Percentiles rank a stretch among this genome's conserved stretches.
phyloP scores from a whole-genome alignment of 2,329 filamentous ascomycete species.

The Apiospora phragmitis region DNA sequence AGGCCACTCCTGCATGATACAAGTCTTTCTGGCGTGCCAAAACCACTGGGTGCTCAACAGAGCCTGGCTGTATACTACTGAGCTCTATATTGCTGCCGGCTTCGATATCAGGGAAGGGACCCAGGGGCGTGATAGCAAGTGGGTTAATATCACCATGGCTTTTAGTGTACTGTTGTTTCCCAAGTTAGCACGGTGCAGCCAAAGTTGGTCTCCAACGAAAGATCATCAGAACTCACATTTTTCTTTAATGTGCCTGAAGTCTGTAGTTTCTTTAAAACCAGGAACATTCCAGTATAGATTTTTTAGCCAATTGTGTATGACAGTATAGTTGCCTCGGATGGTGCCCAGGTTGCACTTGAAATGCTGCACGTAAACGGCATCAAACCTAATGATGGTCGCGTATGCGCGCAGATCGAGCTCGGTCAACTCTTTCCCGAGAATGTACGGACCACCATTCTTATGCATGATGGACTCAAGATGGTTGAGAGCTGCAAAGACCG shows the following conservation, averaged over 20 bases:
- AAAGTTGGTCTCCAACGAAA: background rate
- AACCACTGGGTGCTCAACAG: conserved; percentile 43
- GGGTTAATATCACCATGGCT: conserved; percentile 61
- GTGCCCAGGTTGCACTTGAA: conserved; percentile 67
- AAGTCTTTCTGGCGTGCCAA: conserved; percentile 32
- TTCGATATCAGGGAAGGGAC: conserved; percentile 60
- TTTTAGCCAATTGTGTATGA: conserved; percentile 61
- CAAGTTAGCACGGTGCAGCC: background rate
- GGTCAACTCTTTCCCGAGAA: conserved; percentile 55
- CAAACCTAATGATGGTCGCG: conserved; percentile 59
- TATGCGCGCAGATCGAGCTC: conserved; percentile 61
- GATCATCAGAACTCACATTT: conserved; percentile 41
- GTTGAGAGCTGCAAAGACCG: conserved; percentile 61
- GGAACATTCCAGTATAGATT: conserved; percentile 57
- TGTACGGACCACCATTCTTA: conserved; percentile 46
- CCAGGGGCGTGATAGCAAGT: conserved; percentile 60
- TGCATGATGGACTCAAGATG: conserved; percentile 50
- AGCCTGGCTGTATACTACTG: conserved; percentile 46
- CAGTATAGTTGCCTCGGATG: conserved; percentile 60
- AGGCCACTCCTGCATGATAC: background rate
- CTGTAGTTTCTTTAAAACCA: conserved; percentile 58
- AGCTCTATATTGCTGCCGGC: conserved; percentile 50
- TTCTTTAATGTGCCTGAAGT: conserved; percentile 70
- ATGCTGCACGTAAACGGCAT: conserved; percentile 63
- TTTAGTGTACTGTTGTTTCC: conserved; percentile 44